Evolutionary conservation across 192 early-diverging fungal genomes (phyloP).

Genomic region (Pilobolus umbonatus): DNA sequence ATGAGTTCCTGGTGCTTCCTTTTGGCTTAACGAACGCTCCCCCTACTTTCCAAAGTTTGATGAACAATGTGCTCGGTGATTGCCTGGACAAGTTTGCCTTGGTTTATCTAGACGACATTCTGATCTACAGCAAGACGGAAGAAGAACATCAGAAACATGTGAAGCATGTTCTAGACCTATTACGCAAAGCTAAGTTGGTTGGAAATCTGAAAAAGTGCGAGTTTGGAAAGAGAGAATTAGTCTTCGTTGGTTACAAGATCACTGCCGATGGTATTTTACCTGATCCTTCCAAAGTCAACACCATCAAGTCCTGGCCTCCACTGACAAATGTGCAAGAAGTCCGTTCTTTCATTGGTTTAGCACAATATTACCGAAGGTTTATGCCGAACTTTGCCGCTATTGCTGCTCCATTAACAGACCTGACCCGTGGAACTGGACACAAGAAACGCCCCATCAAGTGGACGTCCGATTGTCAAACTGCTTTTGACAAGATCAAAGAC

Average conservation of each 20-base stretch:
- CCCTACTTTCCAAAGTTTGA: neutral
- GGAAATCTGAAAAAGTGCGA: conserved; percentile 13
- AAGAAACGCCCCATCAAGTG: neutral
- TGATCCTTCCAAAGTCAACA: conserved; percentile 18
- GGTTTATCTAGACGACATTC: neutral
- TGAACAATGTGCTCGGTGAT: neutral
- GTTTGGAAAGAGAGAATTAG: conserved; percentile 1
- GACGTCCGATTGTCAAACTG: neutral
- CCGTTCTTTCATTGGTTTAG: conserved; percentile 20
- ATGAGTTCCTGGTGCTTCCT: neutral
- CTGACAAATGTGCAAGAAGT: conserved; percentile 17
- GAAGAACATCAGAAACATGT: conserved; percentile 12
- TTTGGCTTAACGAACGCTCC: neutral
- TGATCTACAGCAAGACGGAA: neutral
- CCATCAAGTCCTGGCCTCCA: conserved; percentile 11
- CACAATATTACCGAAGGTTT: conserved; percentile 24
- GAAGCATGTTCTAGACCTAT: neutral
- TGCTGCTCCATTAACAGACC: conserved; percentile 10
- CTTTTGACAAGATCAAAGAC: neutral
- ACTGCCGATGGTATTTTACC: conserved; percentile 12
- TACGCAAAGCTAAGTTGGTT: conserved; percentile 6
- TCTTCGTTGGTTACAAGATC: conserved; percentile 29
- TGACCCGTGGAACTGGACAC: neutral
- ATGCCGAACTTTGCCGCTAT: conserved; percentile 16
- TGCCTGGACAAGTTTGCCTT: neutral